phyloP scores from a whole-genome alignment of 805 yeast genomes.

The Torulaspora quercuum region DNA sequence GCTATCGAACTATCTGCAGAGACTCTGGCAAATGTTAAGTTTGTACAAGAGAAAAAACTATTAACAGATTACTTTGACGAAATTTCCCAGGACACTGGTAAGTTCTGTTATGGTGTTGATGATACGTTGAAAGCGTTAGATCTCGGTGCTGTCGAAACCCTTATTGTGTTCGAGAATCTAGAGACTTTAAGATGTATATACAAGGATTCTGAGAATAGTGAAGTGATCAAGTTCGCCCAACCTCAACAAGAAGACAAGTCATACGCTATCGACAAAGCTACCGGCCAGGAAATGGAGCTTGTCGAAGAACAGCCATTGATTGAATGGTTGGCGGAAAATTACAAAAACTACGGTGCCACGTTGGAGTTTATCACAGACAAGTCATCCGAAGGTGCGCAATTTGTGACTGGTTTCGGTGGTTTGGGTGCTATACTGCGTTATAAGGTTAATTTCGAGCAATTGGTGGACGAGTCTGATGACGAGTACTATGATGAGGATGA shows the following conservation, averaged over 20 bases:
- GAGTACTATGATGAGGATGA: constrained; percentile 76
- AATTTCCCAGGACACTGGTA: constrained; percentile 95
- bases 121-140: constrained; percentile 96
- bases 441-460: constrained; percentile 94
- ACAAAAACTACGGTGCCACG: constrained; percentile 89
- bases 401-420: constrained; percentile 98
- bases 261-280: constrained; percentile 71
- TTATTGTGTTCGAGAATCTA: constrained; percentile 90
- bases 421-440: constrained; percentile 95
- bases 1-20: constrained; percentile 98
- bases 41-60: constrained; percentile 96
- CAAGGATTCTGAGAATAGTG: constrained; percentile 78
- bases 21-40: constrained; percentile 93
- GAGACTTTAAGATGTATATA: constrained; percentile 78
- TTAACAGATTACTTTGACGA: constrained; percentile 92
- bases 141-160: constrained; percentile 89
- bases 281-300: constrained; percentile 91
- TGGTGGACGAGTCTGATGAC: constrained; percentile 83
- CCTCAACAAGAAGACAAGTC: constrained; percentile 74
- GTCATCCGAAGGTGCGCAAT: constrained; percentile 98
- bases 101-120: constrained; percentile 95
- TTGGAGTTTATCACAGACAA: constrained; percentile 95
- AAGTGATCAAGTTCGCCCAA: constrained; percentile 65
- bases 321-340: constrained; percentile 98
- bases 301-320: constrained; percentile 79